Base-by-base conservation (phyloP, 2,329 filamentous ascomycete species). In the Tolypocladium ovalisporum region DNA sequence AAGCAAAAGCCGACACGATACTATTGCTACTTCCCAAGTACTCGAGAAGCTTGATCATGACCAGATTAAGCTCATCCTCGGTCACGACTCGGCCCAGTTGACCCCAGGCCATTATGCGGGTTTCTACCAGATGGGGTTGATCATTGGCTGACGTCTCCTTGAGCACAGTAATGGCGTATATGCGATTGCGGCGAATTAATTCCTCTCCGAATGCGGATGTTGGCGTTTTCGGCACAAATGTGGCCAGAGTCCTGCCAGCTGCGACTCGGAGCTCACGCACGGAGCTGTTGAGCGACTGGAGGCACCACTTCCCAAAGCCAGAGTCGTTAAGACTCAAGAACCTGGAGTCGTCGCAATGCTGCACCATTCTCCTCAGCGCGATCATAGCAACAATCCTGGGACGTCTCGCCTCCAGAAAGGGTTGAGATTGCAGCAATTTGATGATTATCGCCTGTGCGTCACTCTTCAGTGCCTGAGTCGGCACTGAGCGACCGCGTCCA, bases 1-100 rank as follows among this genome's bases (percentile, higher is more conserved):
- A 94, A 4, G 93, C 90, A 61, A 91, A 82, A 5, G 87, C 88
- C 56, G 87, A 90, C 10, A 96, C 78, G 36, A 96, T 81, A 42
- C 83, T 82, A 68, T 95, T 96, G 47, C 82, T 78, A 72, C 94
- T 88, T 9, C 93, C 93, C 10, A 97, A 77, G 67, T 94, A 96
- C 58, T 96, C 89, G 10, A 97, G 79, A 8, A 97, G 79, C 62
- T 89, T 86, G 57, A 96, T 80, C 35, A 99, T 76, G 27, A 94
- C 87, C 55, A 97, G 82, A 64, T 94, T 94, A 57, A 96, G 81
- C 68, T 96, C 90, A 61, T 93, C 85, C 60, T 94, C 89, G 19
- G 84, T 81, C 51, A 89, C 87, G 12, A 87, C 79, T 58, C 84
- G 86, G 60, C 90, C 93, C 54, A 96, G 78, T 66, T 90, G 87